Percentiles rank a stretch among this genome's conserved stretches.
phyloP scores from a whole-genome alignment of 148 eudicot species.

The Drosera capensis region DNA sequence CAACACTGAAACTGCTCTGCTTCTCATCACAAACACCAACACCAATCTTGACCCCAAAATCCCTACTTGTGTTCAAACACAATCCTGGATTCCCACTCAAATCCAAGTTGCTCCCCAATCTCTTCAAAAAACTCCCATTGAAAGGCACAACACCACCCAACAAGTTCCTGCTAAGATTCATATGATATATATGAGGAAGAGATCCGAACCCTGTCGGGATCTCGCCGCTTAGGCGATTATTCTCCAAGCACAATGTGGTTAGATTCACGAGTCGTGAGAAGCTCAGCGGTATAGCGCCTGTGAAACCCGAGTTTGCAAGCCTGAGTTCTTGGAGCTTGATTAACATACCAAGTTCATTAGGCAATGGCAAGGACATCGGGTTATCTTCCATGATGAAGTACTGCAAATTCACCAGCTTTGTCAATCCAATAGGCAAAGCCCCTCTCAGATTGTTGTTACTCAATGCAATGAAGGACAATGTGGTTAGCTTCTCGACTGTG shows the following conservation, averaged over 20 bases:
- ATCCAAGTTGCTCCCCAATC: slow-evolving; percentile 57
- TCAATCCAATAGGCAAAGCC: slow-evolving; percentile 25
- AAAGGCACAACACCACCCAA: slow-evolving; percentile 58
- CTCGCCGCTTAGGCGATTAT: slow-evolving; percentile 51
- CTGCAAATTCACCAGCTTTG: slow-evolving; percentile 30
- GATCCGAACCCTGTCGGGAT: slow-evolving; percentile 41
- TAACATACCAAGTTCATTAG: slow-evolving; percentile 30
- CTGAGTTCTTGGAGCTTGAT: slow-evolving; percentile 53
- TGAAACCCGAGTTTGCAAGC: slow-evolving; percentile 50
- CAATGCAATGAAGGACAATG: slow-evolving; percentile 43
- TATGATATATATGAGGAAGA: slow-evolving; percentile 46
- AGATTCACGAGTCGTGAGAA: slow-evolving; percentile 30
- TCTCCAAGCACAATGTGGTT: slow-evolving; percentile 52
- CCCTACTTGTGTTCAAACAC: slow-evolving; percentile 44
- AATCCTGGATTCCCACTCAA: slow-evolving; percentile 52
- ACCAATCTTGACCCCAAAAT: slow-evolving; percentile 14
- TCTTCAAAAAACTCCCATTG: slow-evolving; percentile 40
- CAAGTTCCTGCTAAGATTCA: slow-evolving; percentile 62
- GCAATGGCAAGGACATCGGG: slow-evolving; percentile 42
- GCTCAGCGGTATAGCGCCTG: slow-evolving; percentile 36
- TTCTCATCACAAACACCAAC: slow-evolving; percentile 32
- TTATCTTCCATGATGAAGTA: slow-evolving; percentile 67
- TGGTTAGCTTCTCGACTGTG: slow-evolving; percentile 20
- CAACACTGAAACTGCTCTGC: too few species aligned
- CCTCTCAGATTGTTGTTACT: slow-evolving; percentile 45